Evolutionary conservation across 2,329 filamentous ascomycete species (phyloP).

Genomic region (Talaromyces sp.): DNA sequence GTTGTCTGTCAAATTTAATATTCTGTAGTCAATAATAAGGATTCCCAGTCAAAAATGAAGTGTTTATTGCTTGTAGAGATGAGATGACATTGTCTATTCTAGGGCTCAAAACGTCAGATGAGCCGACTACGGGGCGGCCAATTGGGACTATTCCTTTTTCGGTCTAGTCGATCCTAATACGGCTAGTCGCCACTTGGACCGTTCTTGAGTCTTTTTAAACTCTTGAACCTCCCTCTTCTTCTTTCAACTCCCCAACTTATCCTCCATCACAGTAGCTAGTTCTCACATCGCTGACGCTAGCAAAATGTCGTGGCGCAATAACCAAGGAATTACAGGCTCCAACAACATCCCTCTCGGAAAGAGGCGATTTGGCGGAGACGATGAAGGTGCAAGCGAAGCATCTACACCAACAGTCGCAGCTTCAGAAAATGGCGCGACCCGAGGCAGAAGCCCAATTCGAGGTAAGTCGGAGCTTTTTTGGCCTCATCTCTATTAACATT

Average conservation of each 20-base stretch:
- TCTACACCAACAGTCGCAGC: slow-evolving; percentile 49
- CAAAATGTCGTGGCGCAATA: slow-evolving; percentile 63
- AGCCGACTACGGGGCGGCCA: neutral
- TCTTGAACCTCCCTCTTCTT: neutral
- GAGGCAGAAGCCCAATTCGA: slow-evolving; percentile 87
- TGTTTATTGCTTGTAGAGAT: neutral
- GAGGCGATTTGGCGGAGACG: slow-evolving; percentile 72
- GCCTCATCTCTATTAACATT: neutral
- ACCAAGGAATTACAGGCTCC: slow-evolving; percentile 83
- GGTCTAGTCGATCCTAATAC: neutral
- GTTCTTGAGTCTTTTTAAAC: neutral
- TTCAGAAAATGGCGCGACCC: slow-evolving; percentile 61
- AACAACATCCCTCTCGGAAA: slow-evolving; percentile 96
- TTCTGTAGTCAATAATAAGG: neutral
- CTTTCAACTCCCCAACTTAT: neutral
- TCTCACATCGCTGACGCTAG: slow-evolving; percentile 6
- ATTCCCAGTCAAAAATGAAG: neutral
- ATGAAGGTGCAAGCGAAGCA: slow-evolving; percentile 50
- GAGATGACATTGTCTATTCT: neutral
- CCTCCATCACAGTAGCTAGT: slow-evolving; percentile 19
- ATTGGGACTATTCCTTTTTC: neutral
- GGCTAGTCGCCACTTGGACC: slow-evolving; percentile 4
- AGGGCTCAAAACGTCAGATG: neutral
- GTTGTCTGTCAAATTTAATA: neutral
- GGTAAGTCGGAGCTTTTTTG: slow-evolving; percentile 51